phyloP scores from a whole-genome alignment of 805 yeast species.

The Metschnikowia orientalis region DNA sequence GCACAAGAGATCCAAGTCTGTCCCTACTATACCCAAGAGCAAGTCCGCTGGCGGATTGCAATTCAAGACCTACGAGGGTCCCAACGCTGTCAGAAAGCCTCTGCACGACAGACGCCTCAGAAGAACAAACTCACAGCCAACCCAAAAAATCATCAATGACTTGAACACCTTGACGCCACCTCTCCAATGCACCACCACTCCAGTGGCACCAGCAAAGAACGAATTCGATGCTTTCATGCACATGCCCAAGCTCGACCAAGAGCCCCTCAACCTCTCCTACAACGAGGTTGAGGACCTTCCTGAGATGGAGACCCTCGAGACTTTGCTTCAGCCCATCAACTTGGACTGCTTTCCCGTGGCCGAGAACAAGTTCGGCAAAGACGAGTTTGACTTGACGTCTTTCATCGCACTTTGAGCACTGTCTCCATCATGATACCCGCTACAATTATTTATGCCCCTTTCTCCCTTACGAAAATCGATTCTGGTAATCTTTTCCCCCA shows the following conservation, averaged over 20 bases:
- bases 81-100: constrained; percentile 19
- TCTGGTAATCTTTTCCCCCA: too few species aligned
- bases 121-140: constrained; percentile 9
- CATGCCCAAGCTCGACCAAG: constrained; percentile 6
- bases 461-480: too few species aligned
- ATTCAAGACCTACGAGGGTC: constrained; percentile 30
- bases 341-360: constrained; percentile 9
- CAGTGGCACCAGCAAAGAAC: not conserved
- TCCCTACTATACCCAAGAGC: constrained; percentile 17
- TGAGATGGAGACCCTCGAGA: constrained; percentile 6
- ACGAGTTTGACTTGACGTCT: constrained; percentile 25
- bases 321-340: constrained; percentile 11
- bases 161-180: constrained; percentile 2
- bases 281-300: constrained; percentile 2
- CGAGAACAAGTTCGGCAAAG: constrained; percentile 16
- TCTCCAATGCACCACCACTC: constrained; percentile 5
- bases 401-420: constrained; percentile 8
- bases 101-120: constrained; percentile 8
- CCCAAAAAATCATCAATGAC: constrained; percentile 1
- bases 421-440: constrained; percentile 1
- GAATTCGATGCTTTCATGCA: constrained; percentile 16
- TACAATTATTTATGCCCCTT: constrained; percentile 5
- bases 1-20: constrained; percentile 28
- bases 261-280: constrained; percentile 3
- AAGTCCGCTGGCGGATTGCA: constrained; percentile 23